A percentile compares a stretch with the other conserved stretches of the same genome.
Evolutionary conservation across 805 yeast species (phyloP).

Genomic region (Candida coleopterorum): DNA sequence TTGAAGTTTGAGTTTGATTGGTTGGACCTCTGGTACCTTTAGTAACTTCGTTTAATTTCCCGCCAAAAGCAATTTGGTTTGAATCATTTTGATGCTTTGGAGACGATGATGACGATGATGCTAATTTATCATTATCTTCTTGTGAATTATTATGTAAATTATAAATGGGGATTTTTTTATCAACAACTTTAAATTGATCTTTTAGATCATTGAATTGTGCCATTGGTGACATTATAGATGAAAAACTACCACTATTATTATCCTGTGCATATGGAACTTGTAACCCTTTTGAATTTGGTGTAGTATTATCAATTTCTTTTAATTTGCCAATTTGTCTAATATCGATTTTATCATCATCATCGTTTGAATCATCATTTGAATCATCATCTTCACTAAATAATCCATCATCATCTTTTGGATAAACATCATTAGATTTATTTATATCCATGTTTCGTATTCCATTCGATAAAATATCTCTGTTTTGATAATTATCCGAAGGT

Average conservation of each 20-base stretch:
- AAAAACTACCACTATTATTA: slow-evolving; percentile 28
- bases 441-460: slow-evolving; percentile 25
- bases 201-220: slow-evolving; percentile 41
- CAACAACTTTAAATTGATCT: slow-evolving; percentile 28
- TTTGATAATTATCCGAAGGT: slow-evolving; percentile 37
- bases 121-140: too few relatives aligned
- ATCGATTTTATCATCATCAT: slow-evolving; percentile 16
- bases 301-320: slow-evolving; percentile 4
- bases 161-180: slow-evolving; percentile 4
- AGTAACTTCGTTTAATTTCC: slow-evolving; percentile 11
- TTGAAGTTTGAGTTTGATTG: slow-evolving; percentile 11
- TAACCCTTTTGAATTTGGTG: slow-evolving; percentile 14
- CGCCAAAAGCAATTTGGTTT: slow-evolving; percentile 9
- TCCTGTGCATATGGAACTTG: slow-evolving; percentile 20
- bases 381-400: slow-evolving; percentile 32
- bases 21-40: slow-evolving; percentile 12
- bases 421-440: slow-evolving; percentile 20
- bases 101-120: slow-evolving; percentile 21
- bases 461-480: slow-evolving; percentile 32
- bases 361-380: slow-evolving; percentile 18
- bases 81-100: slow-evolving; percentile 13
- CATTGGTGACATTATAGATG: slow-evolving; percentile 39
- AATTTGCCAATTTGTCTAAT: slow-evolving; percentile 17
- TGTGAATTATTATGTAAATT: slow-evolving; percentile 2
- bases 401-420: slow-evolving; percentile 35